Percentiles rank a stretch among this genome's conserved stretches.
These are phyloP conservation scores for Neonectria ditissima DNA, from an alignment of 2,329 filamentous ascomycete species.

Conservation along the genomic window DNA sequence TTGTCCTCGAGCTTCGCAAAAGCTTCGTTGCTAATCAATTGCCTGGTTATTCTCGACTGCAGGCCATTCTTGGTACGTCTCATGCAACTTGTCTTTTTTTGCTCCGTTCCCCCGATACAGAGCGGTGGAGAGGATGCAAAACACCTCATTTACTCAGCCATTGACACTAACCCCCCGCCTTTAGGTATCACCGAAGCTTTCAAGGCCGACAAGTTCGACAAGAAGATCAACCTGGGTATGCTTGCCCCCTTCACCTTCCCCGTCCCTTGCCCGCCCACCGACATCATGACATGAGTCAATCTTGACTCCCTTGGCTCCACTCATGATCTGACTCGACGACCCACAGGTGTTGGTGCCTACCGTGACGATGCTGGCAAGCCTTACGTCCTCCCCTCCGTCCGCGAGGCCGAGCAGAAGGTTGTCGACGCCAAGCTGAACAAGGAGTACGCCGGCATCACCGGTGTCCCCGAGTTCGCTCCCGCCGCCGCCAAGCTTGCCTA, in stretches of 20 bases:
- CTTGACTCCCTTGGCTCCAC: conserved; percentile 25
- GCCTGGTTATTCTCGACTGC: conserved; percentile 35
- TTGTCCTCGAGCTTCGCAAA: conserved; percentile 20
- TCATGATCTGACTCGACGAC: conserved; percentile 36
- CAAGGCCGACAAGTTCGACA: conserved; percentile 92
- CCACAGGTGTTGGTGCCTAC: conserved; percentile 91
- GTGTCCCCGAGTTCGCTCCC: conserved; percentile 92
- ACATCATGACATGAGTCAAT: conserved; percentile 27
- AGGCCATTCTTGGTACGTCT: conserved; percentile 80
- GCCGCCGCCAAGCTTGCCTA: conserved; percentile 93
- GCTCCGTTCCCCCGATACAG: conserved; percentile 27
- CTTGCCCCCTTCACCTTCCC: conserved; percentile 27
- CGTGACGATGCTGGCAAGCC: conserved; percentile 98
- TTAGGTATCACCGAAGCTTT: conserved; percentile 95
- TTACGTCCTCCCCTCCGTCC: conserved; percentile 95
- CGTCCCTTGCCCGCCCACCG: conserved; percentile 23
- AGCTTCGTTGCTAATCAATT: conserved; percentile 40
- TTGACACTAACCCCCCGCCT: conserved; percentile 38
- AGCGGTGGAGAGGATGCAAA: conserved; percentile 28
- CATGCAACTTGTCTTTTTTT: conserved; percentile 36
- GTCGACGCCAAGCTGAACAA: conserved; percentile 86
- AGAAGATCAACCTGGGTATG: conserved; percentile 98
- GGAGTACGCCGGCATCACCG: conserved; percentile 98
- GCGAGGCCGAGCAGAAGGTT: conserved; percentile 87
- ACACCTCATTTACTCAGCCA: conserved; percentile 22